Conservation (phyloP, 305 asterid genomes). For the Plantago rigida region DNA sequence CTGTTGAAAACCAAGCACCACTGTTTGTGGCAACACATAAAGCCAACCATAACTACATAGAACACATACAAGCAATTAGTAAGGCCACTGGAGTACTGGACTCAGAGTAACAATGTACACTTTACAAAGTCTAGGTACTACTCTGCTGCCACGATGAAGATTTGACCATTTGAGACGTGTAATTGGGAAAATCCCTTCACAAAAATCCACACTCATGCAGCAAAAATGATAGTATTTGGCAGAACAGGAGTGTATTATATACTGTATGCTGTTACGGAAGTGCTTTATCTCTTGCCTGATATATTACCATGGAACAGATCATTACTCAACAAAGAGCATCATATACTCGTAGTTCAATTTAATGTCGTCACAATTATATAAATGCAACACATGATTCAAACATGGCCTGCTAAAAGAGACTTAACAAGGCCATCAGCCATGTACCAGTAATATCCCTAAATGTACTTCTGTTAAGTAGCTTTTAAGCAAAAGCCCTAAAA, state of each 20-base stretch:
- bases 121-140: neutral
- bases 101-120: neutral
- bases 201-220: no score
- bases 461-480: no score
- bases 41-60: constrained; percentile 56
- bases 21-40: constrained; percentile 53
- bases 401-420: no score
- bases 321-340: neutral
- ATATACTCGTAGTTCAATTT: neutral
- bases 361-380: neutral
- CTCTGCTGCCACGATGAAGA: neutral
- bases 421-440: no score
- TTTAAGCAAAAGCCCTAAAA: constrained; percentile 5
- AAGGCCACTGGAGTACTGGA: neutral
- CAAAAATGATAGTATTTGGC: neutral
- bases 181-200: no score
- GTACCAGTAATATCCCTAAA: no score
- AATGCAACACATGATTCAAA: neutral
- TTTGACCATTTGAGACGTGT: no score
- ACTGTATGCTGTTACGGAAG: neutral
- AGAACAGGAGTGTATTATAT: neutral
- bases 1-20: constrained; percentile 59
- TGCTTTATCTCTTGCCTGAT: no score
- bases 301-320: neutral
- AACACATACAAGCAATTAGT: constrained; percentile 19